Base-by-base conservation (phyloP, 441 rosid genomes). In the Brassica hybrid region DNA sequence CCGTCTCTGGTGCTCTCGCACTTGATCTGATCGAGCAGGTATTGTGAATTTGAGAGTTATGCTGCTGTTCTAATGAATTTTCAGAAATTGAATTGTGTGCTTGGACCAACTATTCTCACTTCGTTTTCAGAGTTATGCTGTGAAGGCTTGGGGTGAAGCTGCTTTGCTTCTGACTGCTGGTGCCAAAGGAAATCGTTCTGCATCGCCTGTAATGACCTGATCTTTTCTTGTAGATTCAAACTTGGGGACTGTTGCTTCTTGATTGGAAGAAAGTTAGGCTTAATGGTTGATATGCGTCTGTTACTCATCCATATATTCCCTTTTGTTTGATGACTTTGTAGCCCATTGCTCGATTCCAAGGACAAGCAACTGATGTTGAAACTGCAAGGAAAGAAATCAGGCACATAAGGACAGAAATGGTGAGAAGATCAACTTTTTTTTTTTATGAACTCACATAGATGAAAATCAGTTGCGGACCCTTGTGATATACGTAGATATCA, bases 141-240 rank as follows among this genome's bases (percentile, higher is more conserved):
- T 18, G 19, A 18, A 18, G 19, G 98, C 99, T 74, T 91, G 98
- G 99, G 99, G 97, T 74, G 99, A 95, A 88, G 99, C 97, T 69
- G 96, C 98, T 48, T 85, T 95, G 72, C 94, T 81, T 76, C 83
- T 95, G 86, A 94, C 98, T 78, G 96, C 98, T 25, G 98, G 99
- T 30, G 86, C 92, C 50, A 86, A 74, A 85, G 99, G 95, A 79
- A 88, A 91, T 48, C 95, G 94, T 27, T 83, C 97, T 78, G 97
- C 99, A 60, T 86, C 19, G 19, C 19, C 19, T 18, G 19, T 18
- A 18, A 18, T 18, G 19, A 18, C 41, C 79, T 56, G 43, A 63
- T 69, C 57, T 0, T 19, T 30, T 60, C 69, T 62, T 65, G 54
- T 75, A 60, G 54, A 56, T 54, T 18, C 43, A 57, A 18, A 11